Conservation (phyloP, 2,329 filamentous ascomycete genomes). For the Stemphylium lycopersici region DNA sequence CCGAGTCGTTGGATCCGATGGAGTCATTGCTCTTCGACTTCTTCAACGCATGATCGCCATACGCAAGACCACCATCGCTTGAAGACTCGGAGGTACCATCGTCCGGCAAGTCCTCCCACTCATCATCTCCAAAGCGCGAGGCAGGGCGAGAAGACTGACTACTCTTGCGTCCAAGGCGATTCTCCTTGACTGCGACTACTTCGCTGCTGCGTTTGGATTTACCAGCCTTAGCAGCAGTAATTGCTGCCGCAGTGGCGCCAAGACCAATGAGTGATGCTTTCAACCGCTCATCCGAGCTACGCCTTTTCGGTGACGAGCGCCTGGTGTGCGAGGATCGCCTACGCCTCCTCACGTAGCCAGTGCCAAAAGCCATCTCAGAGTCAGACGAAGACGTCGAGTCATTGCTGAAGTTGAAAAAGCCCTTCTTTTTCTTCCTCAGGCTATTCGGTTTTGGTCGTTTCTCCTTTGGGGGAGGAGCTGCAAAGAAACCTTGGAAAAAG, state of each 20-base stretch:
- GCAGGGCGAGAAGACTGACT: slow-evolving; percentile 31
- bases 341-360: slow-evolving; percentile 38
- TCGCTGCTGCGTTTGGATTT: slow-evolving; percentile 39
- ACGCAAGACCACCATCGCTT: slow-evolving; percentile 65
- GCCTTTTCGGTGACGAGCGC: slow-evolving; percentile 36
- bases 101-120: slow-evolving; percentile 50
- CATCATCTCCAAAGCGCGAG: slow-evolving; percentile 55
- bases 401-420: slow-evolving; percentile 58
- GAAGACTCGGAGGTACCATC: slow-evolving; percentile 49
- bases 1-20: slow-evolving; percentile 59
- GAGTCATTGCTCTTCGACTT: slow-evolving; percentile 58
- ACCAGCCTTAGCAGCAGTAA: slow-evolving; percentile 51
- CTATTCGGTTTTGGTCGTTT: slow-evolving; percentile 33
- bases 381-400: slow-evolving; percentile 55
- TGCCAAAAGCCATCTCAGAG: slow-evolving; percentile 55
- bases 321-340: slow-evolving; percentile 21
- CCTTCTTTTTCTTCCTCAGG: slow-evolving; percentile 50
- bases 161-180: slow-evolving; percentile 28
- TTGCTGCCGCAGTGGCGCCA: slow-evolving; percentile 57
- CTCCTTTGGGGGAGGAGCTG: slow-evolving; percentile 56
- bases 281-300: slow-evolving; percentile 54
- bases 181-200: slow-evolving; percentile 44
- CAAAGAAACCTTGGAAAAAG: slow-evolving; percentile 62
- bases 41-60: slow-evolving; percentile 56
- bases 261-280: slow-evolving; percentile 55